Conservation (phyloP, 2,329 filamentous ascomycete species). For the Diaporthe capsici region DNA sequence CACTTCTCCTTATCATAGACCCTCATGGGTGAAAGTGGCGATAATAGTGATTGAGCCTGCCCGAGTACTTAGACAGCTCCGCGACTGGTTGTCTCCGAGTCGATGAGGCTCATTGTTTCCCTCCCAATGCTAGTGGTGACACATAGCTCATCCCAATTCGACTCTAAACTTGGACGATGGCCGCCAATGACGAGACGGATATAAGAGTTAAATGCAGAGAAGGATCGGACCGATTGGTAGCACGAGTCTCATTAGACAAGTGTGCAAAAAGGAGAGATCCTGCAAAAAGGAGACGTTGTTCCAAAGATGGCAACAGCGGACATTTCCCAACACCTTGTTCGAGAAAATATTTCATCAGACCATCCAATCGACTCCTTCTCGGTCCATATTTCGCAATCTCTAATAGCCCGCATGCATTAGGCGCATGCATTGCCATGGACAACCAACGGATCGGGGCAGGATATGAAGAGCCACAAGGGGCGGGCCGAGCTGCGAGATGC, state of each 20-base stretch:
- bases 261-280: not conserved
- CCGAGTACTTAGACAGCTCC: not conserved
- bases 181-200: constrained; percentile 22
- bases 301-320: not conserved
- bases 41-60: not conserved
- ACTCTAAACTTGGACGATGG: constrained; percentile 11
- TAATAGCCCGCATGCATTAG: not conserved
- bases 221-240: constrained; percentile 7
- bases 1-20: not conserved
- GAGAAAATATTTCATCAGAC: not conserved
- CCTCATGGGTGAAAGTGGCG: not conserved
- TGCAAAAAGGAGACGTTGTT: not conserved
- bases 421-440: not conserved
- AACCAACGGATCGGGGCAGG: not conserved
- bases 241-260: constrained; percentile 18
- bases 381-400: not conserved
- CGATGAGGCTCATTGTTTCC: constrained; percentile 28
- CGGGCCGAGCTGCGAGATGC: constrained; percentile 20
- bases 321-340: constrained; percentile 7
- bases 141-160: constrained; percentile 19
- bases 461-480: constrained; percentile 9
- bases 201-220: constrained; percentile 2
- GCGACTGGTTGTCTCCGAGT: not conserved
- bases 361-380: not conserved
- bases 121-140: constrained; percentile 27